Conservation (phyloP, 495 filamentous ascomycete species). For the Aspergillus incahuasiensis region DNA sequence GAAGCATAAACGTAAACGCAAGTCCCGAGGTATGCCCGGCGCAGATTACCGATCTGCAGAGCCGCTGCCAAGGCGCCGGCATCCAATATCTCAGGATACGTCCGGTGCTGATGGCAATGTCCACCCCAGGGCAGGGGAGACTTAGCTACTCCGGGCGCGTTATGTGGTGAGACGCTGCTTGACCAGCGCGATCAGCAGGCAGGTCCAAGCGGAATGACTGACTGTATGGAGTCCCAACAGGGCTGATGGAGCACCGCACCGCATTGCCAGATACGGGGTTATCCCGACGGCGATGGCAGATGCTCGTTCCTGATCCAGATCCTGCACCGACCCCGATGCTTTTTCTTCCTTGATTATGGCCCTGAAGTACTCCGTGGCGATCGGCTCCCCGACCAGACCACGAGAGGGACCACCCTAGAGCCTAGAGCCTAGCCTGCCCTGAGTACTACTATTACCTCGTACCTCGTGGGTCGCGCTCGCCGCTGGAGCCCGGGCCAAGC, state of each 20-base stretch:
- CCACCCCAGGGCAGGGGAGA: not conserved
- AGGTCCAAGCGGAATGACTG: not conserved
- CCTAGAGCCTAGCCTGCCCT: too few species aligned
- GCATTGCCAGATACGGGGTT: not conserved
- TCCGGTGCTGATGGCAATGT: not conserved
- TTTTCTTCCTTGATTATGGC: not conserved
- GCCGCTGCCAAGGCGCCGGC: not conserved
- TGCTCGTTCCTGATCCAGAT: not conserved
- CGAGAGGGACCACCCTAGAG: too few species aligned
- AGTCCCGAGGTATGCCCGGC: not conserved
- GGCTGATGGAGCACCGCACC: too few species aligned
- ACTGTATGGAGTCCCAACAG: too few species aligned
- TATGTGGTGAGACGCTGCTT: not conserved
- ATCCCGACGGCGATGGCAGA: not conserved
- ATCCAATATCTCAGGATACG: not conserved
- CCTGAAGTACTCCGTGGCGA: too few species aligned
- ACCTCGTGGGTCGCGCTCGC: too few species aligned
- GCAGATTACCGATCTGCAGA: not conserved
- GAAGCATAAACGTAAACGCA: too few species aligned
- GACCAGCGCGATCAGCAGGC: not conserved
- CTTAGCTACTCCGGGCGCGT: not conserved
- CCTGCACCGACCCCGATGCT: too few species aligned
- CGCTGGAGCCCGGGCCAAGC: too few species aligned
- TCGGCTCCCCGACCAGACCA: too few species aligned
- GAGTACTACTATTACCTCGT: too few species aligned